A percentile compares a stretch with the other conserved stretches of the same genome.
Evolutionary conservation across 2,329 filamentous ascomycete species (phyloP).

Genomic region (Cladosporium cucumerinum): DNA sequence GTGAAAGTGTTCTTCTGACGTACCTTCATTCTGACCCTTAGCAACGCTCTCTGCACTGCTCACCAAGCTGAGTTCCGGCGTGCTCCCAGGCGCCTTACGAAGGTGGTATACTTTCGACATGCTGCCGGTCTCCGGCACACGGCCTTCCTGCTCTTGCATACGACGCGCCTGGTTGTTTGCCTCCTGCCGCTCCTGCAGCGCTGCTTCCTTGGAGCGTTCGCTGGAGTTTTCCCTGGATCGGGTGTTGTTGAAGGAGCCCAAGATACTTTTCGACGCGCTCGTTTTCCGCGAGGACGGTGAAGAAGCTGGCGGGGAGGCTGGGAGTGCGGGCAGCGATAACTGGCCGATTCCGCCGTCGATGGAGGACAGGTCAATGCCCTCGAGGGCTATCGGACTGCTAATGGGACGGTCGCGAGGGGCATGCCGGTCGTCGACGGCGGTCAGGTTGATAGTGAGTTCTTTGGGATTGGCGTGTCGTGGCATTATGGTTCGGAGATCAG

Average conservation of each 20-base stretch:
- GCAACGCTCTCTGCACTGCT: constrained; percentile 30
- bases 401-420: constrained; percentile 22
- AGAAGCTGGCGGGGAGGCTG: constrained; percentile 31
- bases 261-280: constrained; percentile 28
- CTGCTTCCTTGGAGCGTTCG: constrained; percentile 3
- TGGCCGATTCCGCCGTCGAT: constrained; percentile 34
- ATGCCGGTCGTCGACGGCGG: constrained; percentile 18
- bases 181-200: constrained; percentile 16
- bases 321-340: constrained; percentile 24
- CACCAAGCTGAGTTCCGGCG: constrained; percentile 44
- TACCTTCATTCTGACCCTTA: constrained; percentile 29
- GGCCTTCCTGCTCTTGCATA: constrained; percentile 30
- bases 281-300: constrained; percentile 27
- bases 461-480: constrained; percentile 28
- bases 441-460: constrained; percentile 31
- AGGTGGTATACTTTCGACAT: constrained; percentile 40
- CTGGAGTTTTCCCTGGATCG: constrained; percentile 17
- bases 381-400: constrained; percentile 35
- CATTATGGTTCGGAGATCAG: constrained; percentile 24
- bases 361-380: constrained; percentile 37
- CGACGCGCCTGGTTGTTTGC: constrained; percentile 24
- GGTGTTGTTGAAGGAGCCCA: constrained; percentile 26
- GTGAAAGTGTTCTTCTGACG: neutral
- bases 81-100: constrained; percentile 45
- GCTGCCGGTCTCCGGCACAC: constrained; percentile 31